Evolutionary conservation across 768 basidiomycete species (phyloP).

Genomic region (Chiua virens): DNA sequence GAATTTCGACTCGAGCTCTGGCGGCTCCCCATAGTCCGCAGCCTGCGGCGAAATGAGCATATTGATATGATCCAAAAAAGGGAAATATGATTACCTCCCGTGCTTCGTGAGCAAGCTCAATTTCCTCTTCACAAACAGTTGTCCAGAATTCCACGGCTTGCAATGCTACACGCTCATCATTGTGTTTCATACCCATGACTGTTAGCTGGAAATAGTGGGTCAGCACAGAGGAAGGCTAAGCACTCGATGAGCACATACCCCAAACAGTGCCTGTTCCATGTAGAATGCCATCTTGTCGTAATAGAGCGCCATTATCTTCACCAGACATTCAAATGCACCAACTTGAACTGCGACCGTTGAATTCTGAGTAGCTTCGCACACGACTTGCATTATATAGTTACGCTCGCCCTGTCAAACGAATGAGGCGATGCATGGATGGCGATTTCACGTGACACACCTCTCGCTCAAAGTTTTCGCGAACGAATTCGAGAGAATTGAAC

Average conservation of each 20-base stretch:
- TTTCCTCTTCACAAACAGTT: slow-evolving; percentile 97
- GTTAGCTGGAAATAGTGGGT: slow-evolving; percentile 62
- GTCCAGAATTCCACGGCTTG: slow-evolving; percentile 99
- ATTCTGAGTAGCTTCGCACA: slow-evolving; percentile 97
- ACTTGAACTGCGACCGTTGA: slow-evolving; percentile 79
- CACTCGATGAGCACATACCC: slow-evolving; percentile 53
- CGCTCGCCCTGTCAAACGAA: slow-evolving; percentile 76
- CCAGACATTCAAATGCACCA: slow-evolving; percentile 94
- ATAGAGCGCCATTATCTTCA: slow-evolving; percentile 95
- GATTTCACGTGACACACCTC: slow-evolving; percentile 59
- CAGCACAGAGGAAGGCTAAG: slow-evolving; percentile 5
- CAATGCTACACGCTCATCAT: slow-evolving; percentile 86
- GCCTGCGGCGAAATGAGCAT: slow-evolving; percentile 53
- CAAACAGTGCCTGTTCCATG: slow-evolving; percentile 98
- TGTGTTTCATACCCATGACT: slow-evolving; percentile 95
- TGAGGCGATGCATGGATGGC: neutral
- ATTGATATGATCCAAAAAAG: neutral
- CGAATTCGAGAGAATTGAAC: slow-evolving; percentile 95
- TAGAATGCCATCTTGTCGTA: slow-evolving; percentile 99
- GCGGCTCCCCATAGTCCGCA: slow-evolving; percentile 82
- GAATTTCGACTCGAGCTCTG: slow-evolving; percentile 82
- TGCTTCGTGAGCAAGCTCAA: slow-evolving; percentile 87
- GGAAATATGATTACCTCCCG: slow-evolving; percentile 63
- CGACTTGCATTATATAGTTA: slow-evolving; percentile 99
- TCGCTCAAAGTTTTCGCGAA: slow-evolving; percentile 95